phyloP scores from a whole-genome alignment of 2,329 filamentous ascomycete species.

The Nemania abortiva region DNA sequence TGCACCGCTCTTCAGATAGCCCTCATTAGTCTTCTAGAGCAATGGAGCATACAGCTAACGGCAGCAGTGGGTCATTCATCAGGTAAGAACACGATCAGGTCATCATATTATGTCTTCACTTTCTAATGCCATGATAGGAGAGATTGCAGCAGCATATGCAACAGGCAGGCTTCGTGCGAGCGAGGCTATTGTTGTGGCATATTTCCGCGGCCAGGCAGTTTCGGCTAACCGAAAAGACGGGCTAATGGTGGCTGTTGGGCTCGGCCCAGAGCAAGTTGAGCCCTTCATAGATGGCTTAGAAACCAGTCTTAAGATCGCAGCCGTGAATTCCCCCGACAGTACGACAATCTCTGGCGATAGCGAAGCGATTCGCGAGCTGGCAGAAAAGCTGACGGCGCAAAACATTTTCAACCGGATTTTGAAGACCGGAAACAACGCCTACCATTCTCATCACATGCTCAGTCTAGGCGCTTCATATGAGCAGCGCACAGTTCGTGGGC shows the following conservation, averaged over 20 bases:
- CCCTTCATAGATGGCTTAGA: not conserved
- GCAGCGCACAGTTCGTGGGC: not conserved
- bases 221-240: conserved; percentile 2
- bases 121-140: not conserved
- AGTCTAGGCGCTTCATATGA: conserved; percentile 14
- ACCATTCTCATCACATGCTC: conserved; percentile 36
- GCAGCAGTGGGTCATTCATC: conserved; percentile 22
- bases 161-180: not conserved
- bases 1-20: conserved; percentile 24
- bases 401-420: conserved; percentile 21
- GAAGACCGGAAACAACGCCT: conserved; percentile 30
- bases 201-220: conserved; percentile 26
- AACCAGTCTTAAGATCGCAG: conserved; percentile 17
- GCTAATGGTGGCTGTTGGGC: conserved; percentile 29
- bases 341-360: conserved; percentile 25
- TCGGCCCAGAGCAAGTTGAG: not conserved
- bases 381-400: not conserved
- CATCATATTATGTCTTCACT: too few species aligned
- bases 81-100: conserved; percentile 2
- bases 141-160: conserved; percentile 18
- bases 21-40: not conserved
- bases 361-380: conserved; percentile 14
- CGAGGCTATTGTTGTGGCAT: conserved; percentile 26
- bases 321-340: conserved; percentile 31
- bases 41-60: conserved; percentile 15